phyloP scores from a whole-genome alignment of 2,329 filamentous ascomycete species.

The Nothophaeocryptopus gaeumannii region DNA sequence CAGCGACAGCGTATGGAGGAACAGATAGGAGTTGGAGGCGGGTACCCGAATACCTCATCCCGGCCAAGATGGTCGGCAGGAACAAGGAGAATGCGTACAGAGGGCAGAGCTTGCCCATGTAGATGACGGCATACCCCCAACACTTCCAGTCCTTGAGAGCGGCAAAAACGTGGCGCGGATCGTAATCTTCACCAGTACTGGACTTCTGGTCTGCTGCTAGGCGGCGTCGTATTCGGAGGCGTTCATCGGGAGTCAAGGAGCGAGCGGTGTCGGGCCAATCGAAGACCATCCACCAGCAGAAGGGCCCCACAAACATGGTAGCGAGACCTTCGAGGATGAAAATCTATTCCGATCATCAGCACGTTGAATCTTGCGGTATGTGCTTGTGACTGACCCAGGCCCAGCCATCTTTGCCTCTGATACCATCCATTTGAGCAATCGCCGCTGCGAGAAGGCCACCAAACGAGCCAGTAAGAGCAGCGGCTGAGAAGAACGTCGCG shows the following conservation, averaged over 20 bases:
- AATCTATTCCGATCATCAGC: conserved; percentile 51
- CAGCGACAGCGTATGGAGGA: conserved; percentile 70
- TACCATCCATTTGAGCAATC: conserved; percentile 66
- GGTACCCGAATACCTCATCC: conserved; percentile 41
- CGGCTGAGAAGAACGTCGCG: conserved; percentile 79
- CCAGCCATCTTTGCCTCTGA: conserved; percentile 50
- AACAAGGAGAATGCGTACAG: conserved; percentile 34
- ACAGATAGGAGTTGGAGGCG: conserved; percentile 54
- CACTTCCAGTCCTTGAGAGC: conserved; percentile 77
- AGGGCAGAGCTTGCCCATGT: conserved; percentile 55
- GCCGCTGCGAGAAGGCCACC: conserved; percentile 70
- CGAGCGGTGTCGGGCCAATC: conserved; percentile 58
- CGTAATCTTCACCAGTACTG: conserved; percentile 37
- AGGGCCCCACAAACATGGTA: conserved; percentile 56
- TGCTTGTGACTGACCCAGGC: conserved; percentile 23
- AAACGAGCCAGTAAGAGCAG: conserved; percentile 74
- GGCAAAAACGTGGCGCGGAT: conserved; percentile 22
- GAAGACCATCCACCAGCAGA: conserved; percentile 36
- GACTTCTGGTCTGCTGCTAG: conserved; percentile 23
- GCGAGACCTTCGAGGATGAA: conserved; percentile 59
- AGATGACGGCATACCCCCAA: conserved; percentile 64
- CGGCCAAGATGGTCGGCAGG: conserved; percentile 71
- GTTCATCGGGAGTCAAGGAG: conserved; percentile 53
- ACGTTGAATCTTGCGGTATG: neutral
- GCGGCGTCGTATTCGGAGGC: conserved; percentile 21